Conservation (phyloP, 768 basidiomycete genomes). For the Clavulina sp. region DNA sequence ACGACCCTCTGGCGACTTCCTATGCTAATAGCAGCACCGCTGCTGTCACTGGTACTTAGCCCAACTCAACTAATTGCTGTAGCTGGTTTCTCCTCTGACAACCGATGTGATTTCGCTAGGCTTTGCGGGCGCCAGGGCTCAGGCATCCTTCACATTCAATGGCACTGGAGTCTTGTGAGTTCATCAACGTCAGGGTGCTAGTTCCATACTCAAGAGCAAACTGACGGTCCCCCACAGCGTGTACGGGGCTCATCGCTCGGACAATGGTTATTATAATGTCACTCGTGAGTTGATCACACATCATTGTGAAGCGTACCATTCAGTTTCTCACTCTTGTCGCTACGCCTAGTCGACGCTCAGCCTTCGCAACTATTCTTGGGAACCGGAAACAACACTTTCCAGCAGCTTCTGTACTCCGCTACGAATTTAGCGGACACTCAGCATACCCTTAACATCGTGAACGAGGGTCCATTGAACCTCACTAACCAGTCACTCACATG, state of each 20-base stretch:
- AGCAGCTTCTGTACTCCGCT: neutral
- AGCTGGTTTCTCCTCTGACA: too few relatives aligned
- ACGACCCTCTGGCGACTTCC: neutral
- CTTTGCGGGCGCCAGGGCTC: neutral
- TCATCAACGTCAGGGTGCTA: neutral
- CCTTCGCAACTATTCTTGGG: neutral
- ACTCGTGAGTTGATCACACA: neutral
- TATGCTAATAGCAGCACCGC: neutral
- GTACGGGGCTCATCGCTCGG: neutral
- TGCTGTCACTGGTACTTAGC: neutral
- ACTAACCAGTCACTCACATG: neutral
- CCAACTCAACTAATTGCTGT: too few relatives aligned
- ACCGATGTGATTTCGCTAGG: too few relatives aligned
- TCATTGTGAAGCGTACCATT: neutral
- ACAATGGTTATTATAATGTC: neutral
- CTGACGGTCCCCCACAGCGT: neutral
- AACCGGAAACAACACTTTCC: neutral
- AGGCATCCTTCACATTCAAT: neutral
- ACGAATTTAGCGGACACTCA: neutral
- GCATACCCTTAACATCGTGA: neutral
- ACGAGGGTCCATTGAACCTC: neutral
- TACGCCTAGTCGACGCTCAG: neutral
- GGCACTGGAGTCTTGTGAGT: neutral
- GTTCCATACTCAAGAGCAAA: too few relatives aligned
- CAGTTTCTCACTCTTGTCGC: too few relatives aligned